Evolutionary conservation across 2,329 filamentous ascomycete species (phyloP).

Genomic region (Claviceps humidiphila): DNA sequence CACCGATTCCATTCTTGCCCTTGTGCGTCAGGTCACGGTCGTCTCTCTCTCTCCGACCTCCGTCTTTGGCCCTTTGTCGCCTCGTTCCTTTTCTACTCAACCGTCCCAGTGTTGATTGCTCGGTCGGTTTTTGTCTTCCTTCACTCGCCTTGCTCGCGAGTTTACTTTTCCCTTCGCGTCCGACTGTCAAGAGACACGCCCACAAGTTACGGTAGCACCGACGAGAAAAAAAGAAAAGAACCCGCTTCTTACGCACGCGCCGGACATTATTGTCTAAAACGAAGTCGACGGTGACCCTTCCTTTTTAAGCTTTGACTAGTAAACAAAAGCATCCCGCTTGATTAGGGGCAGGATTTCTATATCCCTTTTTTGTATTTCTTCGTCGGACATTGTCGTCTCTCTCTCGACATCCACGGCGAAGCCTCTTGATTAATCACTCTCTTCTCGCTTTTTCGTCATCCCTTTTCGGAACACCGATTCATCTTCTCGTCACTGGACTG

Average conservation of each 20-base stretch:
- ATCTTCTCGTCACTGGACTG: constrained; percentile 7
- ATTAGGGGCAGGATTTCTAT: not conserved
- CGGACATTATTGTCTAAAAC: not conserved
- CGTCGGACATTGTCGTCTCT: not conserved
- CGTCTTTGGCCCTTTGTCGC: not conserved
- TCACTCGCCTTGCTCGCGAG: not conserved
- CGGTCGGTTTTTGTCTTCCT: not conserved
- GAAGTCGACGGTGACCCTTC: constrained; percentile 18
- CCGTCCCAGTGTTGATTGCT: constrained; percentile 5
- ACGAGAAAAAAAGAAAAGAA: not conserved
- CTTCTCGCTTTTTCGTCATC: constrained; percentile 2
- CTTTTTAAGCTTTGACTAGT: constrained; percentile 6
- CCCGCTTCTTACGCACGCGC: not conserved
- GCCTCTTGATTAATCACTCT: not conserved
- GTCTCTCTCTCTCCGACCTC: constrained; percentile 4
- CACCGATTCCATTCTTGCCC: constrained; percentile 12
- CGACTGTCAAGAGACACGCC: not conserved
- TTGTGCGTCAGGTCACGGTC: constrained; percentile 9
- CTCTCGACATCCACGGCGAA: not conserved
- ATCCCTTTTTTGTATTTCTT: not conserved
- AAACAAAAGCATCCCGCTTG: not conserved
- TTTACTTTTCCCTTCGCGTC: not conserved
- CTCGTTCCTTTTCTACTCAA: constrained; percentile 4
- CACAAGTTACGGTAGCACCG: not conserved
- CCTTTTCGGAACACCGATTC: not conserved